Percentiles rank a stretch among this genome's conserved stretches.
These are phyloP conservation scores for Rhizoctonia solani DNA, from an alignment of 1,284 basidiomycete species.

Conservation along the genomic window DNA sequence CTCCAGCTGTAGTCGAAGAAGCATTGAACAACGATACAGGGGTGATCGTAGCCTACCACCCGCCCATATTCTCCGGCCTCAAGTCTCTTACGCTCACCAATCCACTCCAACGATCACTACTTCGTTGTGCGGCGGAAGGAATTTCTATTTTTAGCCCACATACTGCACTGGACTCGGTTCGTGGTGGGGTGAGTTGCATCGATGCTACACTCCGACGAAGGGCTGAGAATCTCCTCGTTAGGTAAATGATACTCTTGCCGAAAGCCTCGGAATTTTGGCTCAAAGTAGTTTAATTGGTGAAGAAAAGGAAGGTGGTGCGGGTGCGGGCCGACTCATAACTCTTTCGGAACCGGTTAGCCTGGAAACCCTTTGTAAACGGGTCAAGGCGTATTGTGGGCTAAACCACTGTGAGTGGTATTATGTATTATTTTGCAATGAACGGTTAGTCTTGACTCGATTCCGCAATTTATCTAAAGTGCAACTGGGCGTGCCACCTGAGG, in stretches of 20 bases:
- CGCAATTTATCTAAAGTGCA: too few species aligned
- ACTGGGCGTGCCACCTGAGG: conserved; percentile 60
- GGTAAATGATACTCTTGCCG: conserved; percentile 38
- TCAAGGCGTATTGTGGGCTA: conserved; percentile 71
- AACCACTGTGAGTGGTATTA: conserved; percentile 59
- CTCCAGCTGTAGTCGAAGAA: conserved; percentile 75
- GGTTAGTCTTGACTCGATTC: too few species aligned
- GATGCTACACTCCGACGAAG: conserved; percentile 53
- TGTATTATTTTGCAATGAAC: too few species aligned
- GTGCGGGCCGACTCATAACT: conserved; percentile 68
- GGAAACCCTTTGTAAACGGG: conserved; percentile 60
- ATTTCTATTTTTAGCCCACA: conserved; percentile 89
- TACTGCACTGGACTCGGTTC: conserved; percentile 79
- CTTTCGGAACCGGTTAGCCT: conserved; percentile 62
- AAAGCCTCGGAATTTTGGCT: conserved; percentile 42
- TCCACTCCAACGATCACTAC: conserved; percentile 78
- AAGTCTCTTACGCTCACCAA: conserved; percentile 77
- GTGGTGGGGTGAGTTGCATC: conserved; percentile 72
- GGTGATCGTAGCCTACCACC: conserved; percentile 85
- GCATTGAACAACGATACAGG: conserved; percentile 65
- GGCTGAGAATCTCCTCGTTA: conserved; percentile 33
- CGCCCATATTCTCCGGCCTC: conserved; percentile 83
- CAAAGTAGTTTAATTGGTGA: conserved; percentile 46
- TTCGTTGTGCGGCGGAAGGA: conserved; percentile 77
- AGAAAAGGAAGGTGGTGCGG: conserved; percentile 51